These are phyloP conservation scores for Phlebopus sp. DNA, from an alignment of 1,284 basidiomycete genomes.

Conservation along the genomic window DNA sequence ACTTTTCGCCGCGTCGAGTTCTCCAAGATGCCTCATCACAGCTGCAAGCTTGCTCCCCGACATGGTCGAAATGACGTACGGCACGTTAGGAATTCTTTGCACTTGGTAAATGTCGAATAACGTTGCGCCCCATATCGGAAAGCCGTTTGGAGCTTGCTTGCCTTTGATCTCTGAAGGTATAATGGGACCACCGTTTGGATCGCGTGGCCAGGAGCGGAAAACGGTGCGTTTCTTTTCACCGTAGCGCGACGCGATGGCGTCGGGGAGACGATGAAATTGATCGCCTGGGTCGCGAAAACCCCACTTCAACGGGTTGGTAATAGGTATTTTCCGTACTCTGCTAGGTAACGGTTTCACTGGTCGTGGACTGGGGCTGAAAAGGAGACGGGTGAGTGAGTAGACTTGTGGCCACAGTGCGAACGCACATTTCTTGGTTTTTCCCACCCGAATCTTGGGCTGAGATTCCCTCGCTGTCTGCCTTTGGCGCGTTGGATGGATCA, in stretches of 20 bases:
- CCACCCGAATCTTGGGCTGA: no score
- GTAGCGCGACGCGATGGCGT: background rate
- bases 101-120: slow-evolving; percentile 43
- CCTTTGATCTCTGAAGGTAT: background rate
- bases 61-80: slow-evolving; percentile 19
- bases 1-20: slow-evolving; percentile 31
- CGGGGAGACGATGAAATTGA: background rate
- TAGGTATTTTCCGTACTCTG: background rate
- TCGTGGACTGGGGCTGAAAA: no score
- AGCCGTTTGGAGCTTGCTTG: slow-evolving; percentile 33
- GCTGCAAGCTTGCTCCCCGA: slow-evolving; percentile 38
- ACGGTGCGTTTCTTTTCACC: slow-evolving; percentile 9
- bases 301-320: background rate
- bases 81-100: slow-evolving; percentile 21
- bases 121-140: slow-evolving; percentile 43
- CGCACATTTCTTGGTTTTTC: no score
- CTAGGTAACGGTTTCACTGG: no score
- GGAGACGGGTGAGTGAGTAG: no score
- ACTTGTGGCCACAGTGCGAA: no score
- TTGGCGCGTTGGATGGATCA: no score
- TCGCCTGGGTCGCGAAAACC: background rate
- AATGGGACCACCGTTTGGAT: slow-evolving; percentile 9
- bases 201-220: slow-evolving; percentile 25
- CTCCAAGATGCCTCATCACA: slow-evolving; percentile 35
- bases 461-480: no score